A percentile compares a stretch with the other conserved stretches of the same genome.
Evolutionary conservation across 169 alveolate genomes (phyloP).

Genomic region (Plasmodium falciparum): DNA sequence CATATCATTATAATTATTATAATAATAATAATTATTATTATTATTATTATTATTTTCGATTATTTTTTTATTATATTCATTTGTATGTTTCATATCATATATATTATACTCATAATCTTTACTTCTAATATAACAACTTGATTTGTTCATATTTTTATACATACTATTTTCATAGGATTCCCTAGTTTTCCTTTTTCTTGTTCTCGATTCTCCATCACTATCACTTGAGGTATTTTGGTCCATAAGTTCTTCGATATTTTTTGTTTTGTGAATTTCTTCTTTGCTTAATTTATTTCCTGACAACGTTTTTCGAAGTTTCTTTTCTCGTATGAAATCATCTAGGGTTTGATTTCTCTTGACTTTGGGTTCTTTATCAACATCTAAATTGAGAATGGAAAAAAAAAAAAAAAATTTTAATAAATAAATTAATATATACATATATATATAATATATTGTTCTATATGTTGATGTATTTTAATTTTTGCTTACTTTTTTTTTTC

Average conservation of each 20-base stretch:
- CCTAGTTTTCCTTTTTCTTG: slow-evolving; percentile 29
- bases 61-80: neutral
- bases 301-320: slow-evolving; percentile 34
- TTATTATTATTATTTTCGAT: neutral
- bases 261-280: slow-evolving; percentile 63
- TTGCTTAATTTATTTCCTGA: slow-evolving; percentile 42
- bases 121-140: slow-evolving; percentile 29
- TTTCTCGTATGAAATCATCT: slow-evolving; percentile 47
- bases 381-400: neutral
- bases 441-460: neutral
- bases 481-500: slow-evolving; percentile 36
- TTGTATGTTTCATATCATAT: neutral
- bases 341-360: slow-evolving; percentile 24
- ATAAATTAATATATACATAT: neutral
- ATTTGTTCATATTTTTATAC: neutral
- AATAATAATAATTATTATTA: neutral
- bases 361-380: slow-evolving; percentile 21
- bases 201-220: slow-evolving; percentile 18
- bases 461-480: neutral
- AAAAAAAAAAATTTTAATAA: neutral
- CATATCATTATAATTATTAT: neutral
- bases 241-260: slow-evolving; percentile 40
- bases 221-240: slow-evolving; percentile 48
- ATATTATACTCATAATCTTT: neutral
- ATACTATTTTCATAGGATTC: slow-evolving; percentile 33